Evolutionary conservation across 2,329 filamentous ascomycete species (phyloP).

Genomic region (Beauveria sp.): DNA sequence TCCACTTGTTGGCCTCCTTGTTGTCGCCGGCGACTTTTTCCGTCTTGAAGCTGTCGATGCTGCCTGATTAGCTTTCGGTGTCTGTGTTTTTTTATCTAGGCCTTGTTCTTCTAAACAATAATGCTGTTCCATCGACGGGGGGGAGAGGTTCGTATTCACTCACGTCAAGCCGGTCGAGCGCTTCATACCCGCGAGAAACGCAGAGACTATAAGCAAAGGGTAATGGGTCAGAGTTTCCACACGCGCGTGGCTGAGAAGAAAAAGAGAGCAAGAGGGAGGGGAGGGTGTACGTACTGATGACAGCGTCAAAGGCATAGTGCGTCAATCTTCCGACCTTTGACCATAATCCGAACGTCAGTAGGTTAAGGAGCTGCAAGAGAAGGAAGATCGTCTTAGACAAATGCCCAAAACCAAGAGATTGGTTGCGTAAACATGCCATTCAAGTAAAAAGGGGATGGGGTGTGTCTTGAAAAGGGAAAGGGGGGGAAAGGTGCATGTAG

Average conservation of each 20-base stretch:
- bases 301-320: constrained; percentile 94
- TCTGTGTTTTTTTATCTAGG: background rate
- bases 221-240: constrained; percentile 4
- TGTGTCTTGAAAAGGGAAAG: background rate
- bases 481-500: too few species aligned
- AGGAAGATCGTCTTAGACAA: constrained; percentile 25
- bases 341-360: constrained; percentile 61
- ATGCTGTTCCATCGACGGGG: too few species aligned
- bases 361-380: constrained; percentile 49
- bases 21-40: constrained; percentile 74
- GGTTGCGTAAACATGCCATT: background rate
- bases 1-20: constrained; percentile 77
- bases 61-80: constrained; percentile 14
- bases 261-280: background rate
- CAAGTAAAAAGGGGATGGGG: background rate
- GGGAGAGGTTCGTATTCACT: constrained; percentile 34
- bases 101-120: background rate
- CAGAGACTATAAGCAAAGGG: constrained; percentile 58
- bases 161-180: constrained; percentile 97
- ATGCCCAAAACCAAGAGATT: background rate
- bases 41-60: constrained; percentile 68
- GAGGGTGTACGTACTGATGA: constrained; percentile 59
- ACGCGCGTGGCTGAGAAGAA: too few species aligned
- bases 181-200: constrained; percentile 93
- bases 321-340: constrained; percentile 84